Conservation (phyloP, 345 rosid genomes). For the Citrus australasica region DNA sequence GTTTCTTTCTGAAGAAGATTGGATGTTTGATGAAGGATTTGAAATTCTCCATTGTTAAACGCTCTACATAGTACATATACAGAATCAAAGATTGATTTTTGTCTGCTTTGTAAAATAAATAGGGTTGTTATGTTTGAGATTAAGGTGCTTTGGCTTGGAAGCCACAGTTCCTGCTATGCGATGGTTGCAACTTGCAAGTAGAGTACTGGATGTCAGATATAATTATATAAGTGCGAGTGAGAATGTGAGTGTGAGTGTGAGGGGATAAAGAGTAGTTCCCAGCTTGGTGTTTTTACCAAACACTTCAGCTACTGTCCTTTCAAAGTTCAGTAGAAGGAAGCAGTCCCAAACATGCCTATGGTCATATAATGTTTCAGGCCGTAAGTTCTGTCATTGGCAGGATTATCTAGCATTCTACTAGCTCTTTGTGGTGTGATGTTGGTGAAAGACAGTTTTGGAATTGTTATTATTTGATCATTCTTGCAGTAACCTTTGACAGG, state of each 20-base stretch:
- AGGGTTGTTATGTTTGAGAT: not conserved
- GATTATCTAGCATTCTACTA: not conserved
- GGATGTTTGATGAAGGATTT: not conserved
- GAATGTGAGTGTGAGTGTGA: too few relatives aligned
- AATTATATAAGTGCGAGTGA: too few relatives aligned
- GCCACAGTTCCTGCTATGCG: not conserved
- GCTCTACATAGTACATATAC: too few relatives aligned
- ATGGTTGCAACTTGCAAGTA: too few relatives aligned
- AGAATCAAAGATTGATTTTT: too few relatives aligned
- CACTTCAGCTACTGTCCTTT: too few relatives aligned
- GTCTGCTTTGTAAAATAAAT: too few relatives aligned
- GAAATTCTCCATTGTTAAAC: not conserved
- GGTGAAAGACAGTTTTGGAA: too few relatives aligned
- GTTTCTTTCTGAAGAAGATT: not conserved
- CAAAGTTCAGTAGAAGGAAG: not conserved
- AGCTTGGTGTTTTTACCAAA: too few relatives aligned
- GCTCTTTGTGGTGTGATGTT: not conserved
- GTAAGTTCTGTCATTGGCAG: not conserved
- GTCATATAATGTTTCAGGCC: not conserved
- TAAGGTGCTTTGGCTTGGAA: too few relatives aligned
- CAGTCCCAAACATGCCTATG: not conserved
- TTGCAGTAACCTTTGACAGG: not conserved
- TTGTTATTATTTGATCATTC: too few relatives aligned
- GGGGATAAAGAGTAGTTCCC: too few relatives aligned
- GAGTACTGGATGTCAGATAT: not conserved